Base-by-base conservation (phyloP, 2,329 filamentous ascomycete genomes). In the Alternaria sp. region DNA sequence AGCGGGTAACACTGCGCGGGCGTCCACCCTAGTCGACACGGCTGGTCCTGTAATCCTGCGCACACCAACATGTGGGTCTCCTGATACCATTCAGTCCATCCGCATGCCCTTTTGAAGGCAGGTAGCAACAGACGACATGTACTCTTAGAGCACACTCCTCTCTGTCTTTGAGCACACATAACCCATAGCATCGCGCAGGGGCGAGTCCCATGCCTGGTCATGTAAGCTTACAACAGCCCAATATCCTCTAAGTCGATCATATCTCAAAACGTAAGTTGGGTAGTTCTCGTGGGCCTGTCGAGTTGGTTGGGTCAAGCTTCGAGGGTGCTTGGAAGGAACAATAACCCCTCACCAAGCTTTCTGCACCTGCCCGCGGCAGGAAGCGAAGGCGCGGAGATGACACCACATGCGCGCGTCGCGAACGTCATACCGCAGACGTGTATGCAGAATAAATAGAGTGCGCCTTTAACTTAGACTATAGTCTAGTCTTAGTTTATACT, bases 261-360 rank as follows among this genome's bases (percentile, higher is more conserved):
- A 19, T 32, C 28, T 15, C 26, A 30, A 6, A 15, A 32, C 12
- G 13, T 30, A 13, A 25, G 32, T 32, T 19, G 17, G 8, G 12
- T 32, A 11, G n/a, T 15, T 51, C 26, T 19, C 47, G 1, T n/a
- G 8, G 28, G 9, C 17, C 10, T 11, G 10, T 51, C 9, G 15
- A 23, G 28, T 36, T 23, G 7, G 19, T 53, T 21, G 17, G 32
- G 25, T 25, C 32, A 51, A 62, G 47, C 49, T 59, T 62, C 49
- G 40, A 30, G 21, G 30, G 36, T 23, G 11, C 57, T 45, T 32
- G 17, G 45, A 53, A 61, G 32, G 49, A 62, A 40, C 46, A 58
- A 52, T 40, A 25, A 40, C 53, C 47, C 54, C 47, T 59, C 59
- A 62, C 59, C 49, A 43, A 32, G 43, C 30, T 51, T 40, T 40